A percentile compares a stretch with the other conserved stretches of the same genome.
Evolutionary conservation across 139 green algal genomes (phyloP).

Genomic region (Chlorella sp.): DNA sequence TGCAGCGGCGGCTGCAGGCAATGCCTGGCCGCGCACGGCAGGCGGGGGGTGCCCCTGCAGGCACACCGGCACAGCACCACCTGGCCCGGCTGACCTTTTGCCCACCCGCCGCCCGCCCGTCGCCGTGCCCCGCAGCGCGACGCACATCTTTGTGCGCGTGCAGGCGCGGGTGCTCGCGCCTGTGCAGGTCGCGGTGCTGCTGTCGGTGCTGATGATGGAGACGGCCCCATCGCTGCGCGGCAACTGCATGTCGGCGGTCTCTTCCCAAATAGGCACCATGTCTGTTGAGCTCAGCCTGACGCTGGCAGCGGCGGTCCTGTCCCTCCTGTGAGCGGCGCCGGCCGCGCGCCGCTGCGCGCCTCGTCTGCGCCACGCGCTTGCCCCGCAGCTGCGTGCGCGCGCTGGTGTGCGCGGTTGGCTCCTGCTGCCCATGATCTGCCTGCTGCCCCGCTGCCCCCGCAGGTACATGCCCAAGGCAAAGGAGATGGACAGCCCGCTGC

Average conservation of each 20-base stretch:
- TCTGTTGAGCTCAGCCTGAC: background rate
- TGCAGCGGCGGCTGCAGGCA: too few species aligned
- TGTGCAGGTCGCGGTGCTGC: background rate
- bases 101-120: background rate
- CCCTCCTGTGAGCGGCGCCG: too few species aligned
- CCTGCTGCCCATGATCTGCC: too few species aligned
- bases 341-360: too few species aligned
- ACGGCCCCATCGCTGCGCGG: background rate
- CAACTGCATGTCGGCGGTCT: background rate
- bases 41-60: too few species aligned
- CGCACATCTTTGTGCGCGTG: background rate
- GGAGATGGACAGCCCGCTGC: constrained; percentile 13
- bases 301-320: background rate
- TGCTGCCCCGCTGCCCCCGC: too few species aligned
- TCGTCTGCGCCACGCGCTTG: too few species aligned
- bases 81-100: too few species aligned
- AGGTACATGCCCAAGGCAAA: constrained; percentile 6
- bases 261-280: background rate
- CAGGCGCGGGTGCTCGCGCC: background rate
- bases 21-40: too few species aligned
- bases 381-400: too few species aligned
- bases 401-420: too few species aligned
- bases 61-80: too few species aligned
- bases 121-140: background rate
- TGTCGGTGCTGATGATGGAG: background rate